Evolutionary conservation across 805 yeast species (phyloP).

Genomic region (Blastobotrys terrestris): DNA sequence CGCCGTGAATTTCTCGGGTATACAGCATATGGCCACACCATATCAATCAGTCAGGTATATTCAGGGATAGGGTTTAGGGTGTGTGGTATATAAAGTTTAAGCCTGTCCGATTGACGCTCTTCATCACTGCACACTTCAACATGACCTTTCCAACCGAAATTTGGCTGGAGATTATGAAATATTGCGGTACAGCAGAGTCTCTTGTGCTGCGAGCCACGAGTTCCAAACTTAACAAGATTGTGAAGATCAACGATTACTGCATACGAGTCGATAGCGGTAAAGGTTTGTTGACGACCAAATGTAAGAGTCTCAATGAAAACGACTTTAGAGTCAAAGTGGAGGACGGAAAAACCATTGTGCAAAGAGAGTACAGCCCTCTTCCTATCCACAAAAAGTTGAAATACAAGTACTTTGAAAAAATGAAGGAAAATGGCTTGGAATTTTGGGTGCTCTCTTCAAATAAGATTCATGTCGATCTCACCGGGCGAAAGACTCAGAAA

Average conservation of each 20-base stretch:
- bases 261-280: not conserved
- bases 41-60: too few species aligned
- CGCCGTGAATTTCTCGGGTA: too few species aligned
- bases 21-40: too few species aligned
- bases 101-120: not conserved
- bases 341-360: not conserved
- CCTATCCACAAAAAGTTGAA: not conserved
- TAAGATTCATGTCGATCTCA: not conserved
- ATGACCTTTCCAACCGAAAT: not conserved
- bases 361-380: not conserved
- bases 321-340: not conserved
- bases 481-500: not conserved
- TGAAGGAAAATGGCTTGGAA: not conserved
- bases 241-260: not conserved
- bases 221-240: not conserved
- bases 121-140: not conserved
- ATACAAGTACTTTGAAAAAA: not conserved
- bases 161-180: not conserved
- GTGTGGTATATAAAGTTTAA: not conserved
- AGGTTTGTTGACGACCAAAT: not conserved
- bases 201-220: not conserved
- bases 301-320: not conserved
- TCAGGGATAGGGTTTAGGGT: not conserved
- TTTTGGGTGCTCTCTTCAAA: not conserved
- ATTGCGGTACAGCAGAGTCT: not conserved